phyloP scores from a whole-genome alignment of 768 basidiomycete species.

The Mycena latifolia region DNA sequence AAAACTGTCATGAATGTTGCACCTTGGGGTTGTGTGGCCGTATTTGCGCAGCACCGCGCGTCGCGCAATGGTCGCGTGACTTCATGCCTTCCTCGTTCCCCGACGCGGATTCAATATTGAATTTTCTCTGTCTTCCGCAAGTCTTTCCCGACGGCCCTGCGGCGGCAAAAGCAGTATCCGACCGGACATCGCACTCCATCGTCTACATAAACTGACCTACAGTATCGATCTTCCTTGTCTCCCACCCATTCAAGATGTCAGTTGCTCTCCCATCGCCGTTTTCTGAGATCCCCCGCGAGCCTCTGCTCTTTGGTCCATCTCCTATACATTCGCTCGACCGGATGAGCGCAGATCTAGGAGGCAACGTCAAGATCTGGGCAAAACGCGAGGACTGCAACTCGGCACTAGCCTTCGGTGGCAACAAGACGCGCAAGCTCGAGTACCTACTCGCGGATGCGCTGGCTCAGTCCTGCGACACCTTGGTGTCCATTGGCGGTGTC shows the following conservation, averaged over 20 bases:
- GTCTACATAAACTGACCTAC: too few species aligned
- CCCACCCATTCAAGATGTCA: background rate
- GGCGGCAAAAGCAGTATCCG: too few species aligned
- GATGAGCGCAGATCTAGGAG: conserved; percentile 38
- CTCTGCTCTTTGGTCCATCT: conserved; percentile 38
- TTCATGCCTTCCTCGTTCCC: too few species aligned
- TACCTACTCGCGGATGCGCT: conserved; percentile 41
- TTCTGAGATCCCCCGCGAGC: conserved; percentile 35
- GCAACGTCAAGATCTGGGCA: conserved; percentile 38
- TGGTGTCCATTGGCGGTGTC: conserved; percentile 42
- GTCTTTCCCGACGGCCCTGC: too few species aligned
- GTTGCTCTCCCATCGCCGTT: conserved; percentile 36
- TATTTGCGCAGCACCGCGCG: too few species aligned
- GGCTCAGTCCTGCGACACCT: conserved; percentile 35
- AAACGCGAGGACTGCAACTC: conserved; percentile 45
- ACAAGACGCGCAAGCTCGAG: conserved; percentile 43
- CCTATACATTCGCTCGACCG: conserved; percentile 40
- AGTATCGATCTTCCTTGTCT: too few species aligned
- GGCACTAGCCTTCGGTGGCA: conserved; percentile 39
- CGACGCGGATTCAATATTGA: too few species aligned
- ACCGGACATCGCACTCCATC: too few species aligned
- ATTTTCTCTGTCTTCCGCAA: too few species aligned
- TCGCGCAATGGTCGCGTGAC: too few species aligned
- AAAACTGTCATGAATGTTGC: too few species aligned
- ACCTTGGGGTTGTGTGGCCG: too few species aligned